These are phyloP conservation scores for Oryza meyeriana DNA, from an alignment of 176 grass and related monocot genomes.

Conservation along the genomic window DNA sequence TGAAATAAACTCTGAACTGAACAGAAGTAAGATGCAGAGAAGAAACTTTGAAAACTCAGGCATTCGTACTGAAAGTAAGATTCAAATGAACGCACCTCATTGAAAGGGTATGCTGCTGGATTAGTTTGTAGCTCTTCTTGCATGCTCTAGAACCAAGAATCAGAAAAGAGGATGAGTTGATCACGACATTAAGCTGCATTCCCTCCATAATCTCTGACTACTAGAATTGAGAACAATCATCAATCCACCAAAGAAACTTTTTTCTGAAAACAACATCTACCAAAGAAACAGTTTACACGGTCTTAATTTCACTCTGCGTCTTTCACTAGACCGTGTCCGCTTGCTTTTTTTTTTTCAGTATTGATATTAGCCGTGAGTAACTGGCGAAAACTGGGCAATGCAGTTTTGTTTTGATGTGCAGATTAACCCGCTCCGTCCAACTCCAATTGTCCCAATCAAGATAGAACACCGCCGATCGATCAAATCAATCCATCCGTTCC, in stretches of 20 bases:
- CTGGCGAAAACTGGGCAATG: background rate
- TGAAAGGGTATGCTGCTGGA: slow-evolving; percentile 40
- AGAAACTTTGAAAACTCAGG: background rate
- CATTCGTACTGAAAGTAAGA: background rate
- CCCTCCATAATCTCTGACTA: background rate
- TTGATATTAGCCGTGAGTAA: background rate
- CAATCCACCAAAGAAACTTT: background rate
- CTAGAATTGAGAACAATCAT: background rate
- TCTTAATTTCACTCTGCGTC: background rate
- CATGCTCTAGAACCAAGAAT: slow-evolving; percentile 43
- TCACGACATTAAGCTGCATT: background rate
- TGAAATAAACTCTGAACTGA: background rate
- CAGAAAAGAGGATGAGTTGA: background rate
- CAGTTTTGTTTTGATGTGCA: background rate
- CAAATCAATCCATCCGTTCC: background rate
- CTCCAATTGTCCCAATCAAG: background rate
- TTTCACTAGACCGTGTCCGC: background rate
- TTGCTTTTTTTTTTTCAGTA: background rate
- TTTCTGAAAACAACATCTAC: background rate
- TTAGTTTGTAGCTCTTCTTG: slow-evolving; percentile 42
- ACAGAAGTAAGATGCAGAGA: background rate
- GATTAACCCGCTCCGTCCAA: background rate
- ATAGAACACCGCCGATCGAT: background rate
- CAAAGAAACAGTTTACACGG: background rate
- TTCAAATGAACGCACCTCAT: slow-evolving; percentile 38